These are phyloP conservation scores for Phaeolepiota aurea DNA, from an alignment of 768 basidiomycete species.

Conservation along the genomic window DNA sequence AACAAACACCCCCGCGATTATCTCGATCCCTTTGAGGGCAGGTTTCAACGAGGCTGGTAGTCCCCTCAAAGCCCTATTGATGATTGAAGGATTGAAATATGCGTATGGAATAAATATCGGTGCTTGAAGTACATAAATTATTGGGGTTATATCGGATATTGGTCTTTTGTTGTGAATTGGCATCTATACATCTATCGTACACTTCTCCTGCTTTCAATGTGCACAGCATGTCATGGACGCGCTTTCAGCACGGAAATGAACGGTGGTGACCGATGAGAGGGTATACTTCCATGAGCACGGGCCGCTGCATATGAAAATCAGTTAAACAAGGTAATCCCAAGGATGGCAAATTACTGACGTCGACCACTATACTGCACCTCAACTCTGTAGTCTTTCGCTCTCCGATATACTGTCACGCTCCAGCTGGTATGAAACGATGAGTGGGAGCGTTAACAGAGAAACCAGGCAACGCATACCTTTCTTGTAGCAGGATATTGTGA, in stretches of 20 bases:
- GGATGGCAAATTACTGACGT: constrained; percentile 26
- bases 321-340: too few relatives aligned
- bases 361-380: constrained; percentile 65
- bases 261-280: constrained; percentile 44
- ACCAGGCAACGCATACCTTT: constrained; percentile 39
- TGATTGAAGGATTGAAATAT: too few relatives aligned
- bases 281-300: constrained; percentile 38
- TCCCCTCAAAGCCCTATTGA: too few relatives aligned
- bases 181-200: background rate
- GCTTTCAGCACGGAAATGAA: constrained; percentile 59
- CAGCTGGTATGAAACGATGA: constrained; percentile 34
- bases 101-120: too few relatives aligned
- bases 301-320: constrained; percentile 50
- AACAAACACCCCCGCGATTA: background rate
- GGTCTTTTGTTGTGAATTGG: too few relatives aligned
- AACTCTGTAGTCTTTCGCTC: constrained; percentile 52
- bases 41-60: background rate
- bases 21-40: background rate
- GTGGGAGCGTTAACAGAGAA: constrained; percentile 4
- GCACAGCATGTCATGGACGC: constrained; percentile 13
- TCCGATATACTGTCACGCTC: constrained; percentile 57
- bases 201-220: background rate
- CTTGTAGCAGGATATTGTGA: constrained; percentile 56
- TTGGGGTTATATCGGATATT: too few relatives aligned
- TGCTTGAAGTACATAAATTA: too few relatives aligned